These are phyloP conservation scores for Posidonia australis DNA, from an alignment of 106 monocot species.

Conservation along the genomic window DNA sequence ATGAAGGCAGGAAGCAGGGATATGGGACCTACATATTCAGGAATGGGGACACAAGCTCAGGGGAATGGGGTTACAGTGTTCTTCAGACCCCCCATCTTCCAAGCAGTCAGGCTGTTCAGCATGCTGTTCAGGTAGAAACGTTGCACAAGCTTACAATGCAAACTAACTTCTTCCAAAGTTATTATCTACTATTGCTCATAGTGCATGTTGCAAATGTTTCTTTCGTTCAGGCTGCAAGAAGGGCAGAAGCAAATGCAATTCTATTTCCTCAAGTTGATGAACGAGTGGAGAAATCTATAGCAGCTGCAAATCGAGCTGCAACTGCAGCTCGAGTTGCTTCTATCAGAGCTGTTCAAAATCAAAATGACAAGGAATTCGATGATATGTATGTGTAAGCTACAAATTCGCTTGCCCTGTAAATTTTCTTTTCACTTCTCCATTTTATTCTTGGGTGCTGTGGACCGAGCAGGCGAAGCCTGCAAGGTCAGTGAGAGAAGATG, in stretches of 20 bases:
- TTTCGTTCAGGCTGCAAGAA: constrained; percentile 13
- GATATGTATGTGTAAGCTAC: background rate
- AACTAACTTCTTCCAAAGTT: no score
- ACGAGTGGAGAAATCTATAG: constrained; percentile 11
- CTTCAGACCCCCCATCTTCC: constrained; percentile 1
- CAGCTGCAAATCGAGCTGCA: constrained; percentile 18
- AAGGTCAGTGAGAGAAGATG: no score
- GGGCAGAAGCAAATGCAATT: constrained; percentile 9
- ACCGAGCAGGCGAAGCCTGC: background rate
- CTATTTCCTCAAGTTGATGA: constrained; percentile 4
- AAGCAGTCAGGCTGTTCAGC: background rate
- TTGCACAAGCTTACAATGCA: no score
- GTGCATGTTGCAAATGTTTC: background rate
- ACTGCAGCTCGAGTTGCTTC: constrained; percentile 16
- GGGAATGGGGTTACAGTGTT: constrained; percentile 13
- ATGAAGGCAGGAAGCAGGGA: constrained; percentile 21
- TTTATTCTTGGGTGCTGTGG: no score
- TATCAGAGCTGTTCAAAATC: constrained; percentile 19
- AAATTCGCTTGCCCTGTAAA: background rate
- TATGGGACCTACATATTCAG: constrained; percentile 14
- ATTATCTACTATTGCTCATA: no score
- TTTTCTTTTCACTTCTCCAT: no score
- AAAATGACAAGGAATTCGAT: constrained; percentile 5
- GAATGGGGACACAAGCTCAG: constrained; percentile 10
- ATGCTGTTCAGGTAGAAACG: constrained; percentile 13